These are phyloP conservation scores for Sherardia arvensis DNA, from an alignment of 257 asterid species.

Conservation along the genomic window DNA sequence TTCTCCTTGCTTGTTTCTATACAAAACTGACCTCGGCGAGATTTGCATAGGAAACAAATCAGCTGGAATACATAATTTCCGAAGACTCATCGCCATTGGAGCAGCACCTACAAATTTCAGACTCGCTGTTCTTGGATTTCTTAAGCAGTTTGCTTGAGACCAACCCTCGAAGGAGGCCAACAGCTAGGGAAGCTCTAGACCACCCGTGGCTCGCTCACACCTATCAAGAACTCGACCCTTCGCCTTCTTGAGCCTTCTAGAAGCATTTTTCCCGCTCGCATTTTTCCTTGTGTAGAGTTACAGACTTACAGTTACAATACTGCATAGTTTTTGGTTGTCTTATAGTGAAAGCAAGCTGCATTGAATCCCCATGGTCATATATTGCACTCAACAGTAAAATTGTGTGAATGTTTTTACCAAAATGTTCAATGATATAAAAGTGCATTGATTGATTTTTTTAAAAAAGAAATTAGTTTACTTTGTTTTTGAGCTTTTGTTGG, in stretches of 20 bases:
- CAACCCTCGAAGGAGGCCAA: slow-evolving; percentile 60
- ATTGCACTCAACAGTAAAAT: not conserved
- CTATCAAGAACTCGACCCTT: slow-evolving; percentile 25
- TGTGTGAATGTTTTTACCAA: not conserved
- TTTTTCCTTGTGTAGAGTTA: not conserved
- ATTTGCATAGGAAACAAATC: slow-evolving; percentile 43
- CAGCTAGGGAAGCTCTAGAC: slow-evolving; percentile 57
- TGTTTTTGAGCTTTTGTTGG: not conserved
- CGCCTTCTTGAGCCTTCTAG: slow-evolving; percentile 12
- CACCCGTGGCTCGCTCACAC: slow-evolving; percentile 74
- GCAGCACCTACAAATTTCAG: slow-evolving; percentile 54
- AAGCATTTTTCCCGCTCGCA: not conserved
- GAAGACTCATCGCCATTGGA: slow-evolving; percentile 57
- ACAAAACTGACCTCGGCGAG: not conserved
- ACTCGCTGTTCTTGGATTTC: slow-evolving; percentile 49
- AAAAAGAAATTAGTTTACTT: not conserved
- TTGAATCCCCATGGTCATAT: not conserved
- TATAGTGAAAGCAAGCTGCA: not conserved
- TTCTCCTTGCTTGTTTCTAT: not conserved
- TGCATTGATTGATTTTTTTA: not conserved
- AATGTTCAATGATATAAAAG: not conserved
- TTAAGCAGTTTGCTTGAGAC: slow-evolving; percentile 55
- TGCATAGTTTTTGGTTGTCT: not conserved
- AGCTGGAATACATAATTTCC: slow-evolving; percentile 59
- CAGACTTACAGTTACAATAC: no score